phyloP scores from a whole-genome alignment of 1,139 yeast species.

The Blastobotrys malaysiensis region DNA sequence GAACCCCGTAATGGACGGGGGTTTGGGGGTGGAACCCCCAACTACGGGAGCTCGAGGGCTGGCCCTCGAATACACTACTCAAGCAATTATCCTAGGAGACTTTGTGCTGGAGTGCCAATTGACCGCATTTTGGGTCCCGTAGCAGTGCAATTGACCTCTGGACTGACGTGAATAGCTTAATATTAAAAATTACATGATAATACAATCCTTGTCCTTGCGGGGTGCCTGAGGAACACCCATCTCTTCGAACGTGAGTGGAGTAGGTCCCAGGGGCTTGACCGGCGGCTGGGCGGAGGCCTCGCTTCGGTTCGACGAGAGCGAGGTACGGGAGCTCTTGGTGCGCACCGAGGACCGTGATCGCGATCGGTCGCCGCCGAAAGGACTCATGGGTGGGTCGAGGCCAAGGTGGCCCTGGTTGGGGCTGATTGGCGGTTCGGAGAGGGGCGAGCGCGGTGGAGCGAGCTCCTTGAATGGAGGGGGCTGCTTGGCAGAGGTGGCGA shows the following conservation, averaged over 20 bases:
- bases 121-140: no score
- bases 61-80: no score
- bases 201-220: slow-evolving; percentile 26
- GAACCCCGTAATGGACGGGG: no score
- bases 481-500: slow-evolving; percentile 9
- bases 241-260: slow-evolving; percentile 38
- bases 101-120: no score
- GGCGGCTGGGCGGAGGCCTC: slow-evolving; percentile 4
- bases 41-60: no score
- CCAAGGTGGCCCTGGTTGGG: background rate
- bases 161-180: no score
- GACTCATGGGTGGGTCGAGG: slow-evolving; percentile 2
- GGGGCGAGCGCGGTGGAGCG: slow-evolving; percentile 1
- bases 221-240: slow-evolving; percentile 28
- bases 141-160: no score
- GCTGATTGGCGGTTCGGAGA: background rate
- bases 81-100: no score
- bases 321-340: background rate
- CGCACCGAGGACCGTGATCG: background rate
- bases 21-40: no score
- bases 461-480: slow-evolving; percentile 4
- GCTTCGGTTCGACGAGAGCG: background rate
- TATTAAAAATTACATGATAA: slow-evolving; percentile 24
- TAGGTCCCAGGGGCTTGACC: slow-evolving; percentile 45
- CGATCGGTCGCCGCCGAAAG: background rate